phyloP scores from a whole-genome alignment of 192 early-diverging fungal species.

The Linnemannia schmuckeri region DNA sequence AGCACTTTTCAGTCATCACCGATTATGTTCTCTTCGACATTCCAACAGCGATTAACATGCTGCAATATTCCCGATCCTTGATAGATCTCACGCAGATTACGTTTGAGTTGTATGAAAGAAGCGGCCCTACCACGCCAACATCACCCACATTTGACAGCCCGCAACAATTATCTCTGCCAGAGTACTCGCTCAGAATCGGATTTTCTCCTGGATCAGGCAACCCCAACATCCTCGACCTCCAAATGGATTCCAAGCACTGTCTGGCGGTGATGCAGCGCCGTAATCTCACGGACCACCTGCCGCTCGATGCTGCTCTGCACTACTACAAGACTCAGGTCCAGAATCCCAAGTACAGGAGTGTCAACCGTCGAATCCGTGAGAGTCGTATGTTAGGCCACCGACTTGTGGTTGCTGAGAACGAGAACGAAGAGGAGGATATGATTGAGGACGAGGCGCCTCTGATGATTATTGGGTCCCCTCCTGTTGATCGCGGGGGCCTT shows the following conservation, averaged over 20 bases:
- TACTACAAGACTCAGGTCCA: conserved; percentile 69
- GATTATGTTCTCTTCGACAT: background rate
- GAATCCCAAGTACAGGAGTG: conserved; percentile 53
- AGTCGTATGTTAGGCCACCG: conserved; percentile 52
- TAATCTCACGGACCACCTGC: conserved; percentile 90
- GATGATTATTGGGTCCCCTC: conserved; percentile 50
- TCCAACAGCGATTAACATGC: conserved; percentile 14
- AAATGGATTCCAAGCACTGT: conserved; percentile 87
- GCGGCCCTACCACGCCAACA: conserved; percentile 58
- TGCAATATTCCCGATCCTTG: background rate
- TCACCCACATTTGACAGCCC: conserved; percentile 9
- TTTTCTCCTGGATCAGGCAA: conserved; percentile 94
- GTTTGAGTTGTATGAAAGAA: conserved; percentile 95
- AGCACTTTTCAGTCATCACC: too few relatives aligned
- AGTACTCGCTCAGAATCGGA: conserved; percentile 91
- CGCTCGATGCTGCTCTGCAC: conserved; percentile 76
- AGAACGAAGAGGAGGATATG: conserved; percentile 22
- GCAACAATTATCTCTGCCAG: conserved; percentile 61
- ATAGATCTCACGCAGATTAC: conserved; percentile 96
- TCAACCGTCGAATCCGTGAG: conserved; percentile 45
- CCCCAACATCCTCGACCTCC: conserved; percentile 90
- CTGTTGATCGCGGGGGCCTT: conserved; percentile 6
- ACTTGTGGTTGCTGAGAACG: conserved; percentile 39
- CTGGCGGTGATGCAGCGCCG: conserved; percentile 86
- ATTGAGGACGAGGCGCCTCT: conserved; percentile 48